A percentile compares a stretch with the other conserved stretches of the same genome.
phyloP scores from a whole-genome alignment of 768 basidiomycete species.

The Chalciporus piperatus region DNA sequence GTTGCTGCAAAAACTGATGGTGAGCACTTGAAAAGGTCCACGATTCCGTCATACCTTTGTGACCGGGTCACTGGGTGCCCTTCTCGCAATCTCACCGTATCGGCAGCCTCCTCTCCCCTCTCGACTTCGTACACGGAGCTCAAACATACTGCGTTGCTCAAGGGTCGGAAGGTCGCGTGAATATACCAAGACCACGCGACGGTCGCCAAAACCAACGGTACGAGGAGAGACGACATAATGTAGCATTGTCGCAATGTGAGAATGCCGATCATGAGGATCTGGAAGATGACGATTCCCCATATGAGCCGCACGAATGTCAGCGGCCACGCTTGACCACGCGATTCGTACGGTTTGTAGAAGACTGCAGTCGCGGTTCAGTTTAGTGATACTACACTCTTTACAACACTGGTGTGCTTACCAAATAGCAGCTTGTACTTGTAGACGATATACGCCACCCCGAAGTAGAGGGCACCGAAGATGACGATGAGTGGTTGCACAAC shows the following conservation, averaged over 20 bases:
- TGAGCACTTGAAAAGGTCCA: neutral
- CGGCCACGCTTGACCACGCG: constrained; percentile 96
- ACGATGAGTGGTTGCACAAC: constrained; percentile 95
- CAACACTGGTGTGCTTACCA: constrained; percentile 48
- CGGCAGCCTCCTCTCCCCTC: constrained; percentile 81
- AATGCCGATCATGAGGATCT: constrained; percentile 95
- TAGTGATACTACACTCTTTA: neutral
- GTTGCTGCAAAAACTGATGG: constrained; percentile 48
- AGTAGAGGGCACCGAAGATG: constrained; percentile 93
- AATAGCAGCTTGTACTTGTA: constrained; percentile 98
- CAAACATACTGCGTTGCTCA: constrained; percentile 81
- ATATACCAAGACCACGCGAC: constrained; percentile 81
- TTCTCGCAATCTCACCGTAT: constrained; percentile 67
- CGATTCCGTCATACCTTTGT: constrained; percentile 57
- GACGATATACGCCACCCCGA: constrained; percentile 92
- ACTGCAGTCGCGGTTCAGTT: constrained; percentile 45
- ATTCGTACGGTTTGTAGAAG: constrained; percentile 98
- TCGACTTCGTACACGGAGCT: constrained; percentile 88
- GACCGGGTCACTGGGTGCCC: constrained; percentile 88
- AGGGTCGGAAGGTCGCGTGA: constrained; percentile 58
- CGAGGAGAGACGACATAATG: constrained; percentile 58
- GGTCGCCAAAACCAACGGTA: constrained; percentile 75
- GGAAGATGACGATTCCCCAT: constrained; percentile 90
- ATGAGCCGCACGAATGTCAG: constrained; percentile 90
- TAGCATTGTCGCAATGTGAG: constrained; percentile 69